Conservation (phyloP, 768 basidiomycete genomes). For the Boletus coccyginus region DNA sequence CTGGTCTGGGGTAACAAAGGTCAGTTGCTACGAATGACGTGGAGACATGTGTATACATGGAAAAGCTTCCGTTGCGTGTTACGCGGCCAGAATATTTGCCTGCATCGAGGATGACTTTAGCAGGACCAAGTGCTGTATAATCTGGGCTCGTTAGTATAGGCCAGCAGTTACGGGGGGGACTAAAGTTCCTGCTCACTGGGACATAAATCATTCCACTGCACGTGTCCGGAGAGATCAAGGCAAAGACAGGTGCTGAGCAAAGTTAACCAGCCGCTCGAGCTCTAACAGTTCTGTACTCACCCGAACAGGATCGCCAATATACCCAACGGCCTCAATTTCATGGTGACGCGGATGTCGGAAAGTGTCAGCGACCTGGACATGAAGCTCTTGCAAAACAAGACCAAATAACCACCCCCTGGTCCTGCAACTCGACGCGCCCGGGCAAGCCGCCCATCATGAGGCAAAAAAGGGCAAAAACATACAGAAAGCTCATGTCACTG, state of each 20-base stretch:
- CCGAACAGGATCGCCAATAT: conserved; percentile 12
- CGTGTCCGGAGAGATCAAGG: conserved; percentile 56
- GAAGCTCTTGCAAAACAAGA: conserved; percentile 17
- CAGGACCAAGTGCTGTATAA: conserved; percentile 45
- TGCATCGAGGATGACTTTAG: conserved; percentile 61
- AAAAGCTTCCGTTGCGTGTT: conserved; percentile 56
- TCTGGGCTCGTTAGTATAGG: conserved; percentile 25
- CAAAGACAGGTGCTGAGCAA: conserved; percentile 33
- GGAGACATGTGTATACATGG: conserved; percentile 49
- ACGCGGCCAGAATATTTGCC: conserved; percentile 54
- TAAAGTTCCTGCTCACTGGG: conserved; percentile 39
- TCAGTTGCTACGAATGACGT: conserved; percentile 5
- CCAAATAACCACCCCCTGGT: conserved; percentile 20
- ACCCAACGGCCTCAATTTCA: conserved; percentile 14
- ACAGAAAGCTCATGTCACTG: conserved; percentile 90
- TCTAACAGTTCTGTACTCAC: background rate
- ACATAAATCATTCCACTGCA: conserved; percentile 74
- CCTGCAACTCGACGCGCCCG: rapidly evolving
- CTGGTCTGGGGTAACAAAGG: conserved; percentile 43
- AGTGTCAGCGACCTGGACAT: background rate
- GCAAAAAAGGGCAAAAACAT: conserved; percentile 93
- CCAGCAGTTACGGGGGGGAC: conserved; percentile 11
- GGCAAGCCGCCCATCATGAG: conserved; percentile 55
- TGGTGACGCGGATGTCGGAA: conserved; percentile 4
- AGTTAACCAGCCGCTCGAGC: background rate